These are phyloP conservation scores for Heterobasidion occidentale DNA, from an alignment of 1,284 basidiomycete genomes.

Conservation along the genomic window DNA sequence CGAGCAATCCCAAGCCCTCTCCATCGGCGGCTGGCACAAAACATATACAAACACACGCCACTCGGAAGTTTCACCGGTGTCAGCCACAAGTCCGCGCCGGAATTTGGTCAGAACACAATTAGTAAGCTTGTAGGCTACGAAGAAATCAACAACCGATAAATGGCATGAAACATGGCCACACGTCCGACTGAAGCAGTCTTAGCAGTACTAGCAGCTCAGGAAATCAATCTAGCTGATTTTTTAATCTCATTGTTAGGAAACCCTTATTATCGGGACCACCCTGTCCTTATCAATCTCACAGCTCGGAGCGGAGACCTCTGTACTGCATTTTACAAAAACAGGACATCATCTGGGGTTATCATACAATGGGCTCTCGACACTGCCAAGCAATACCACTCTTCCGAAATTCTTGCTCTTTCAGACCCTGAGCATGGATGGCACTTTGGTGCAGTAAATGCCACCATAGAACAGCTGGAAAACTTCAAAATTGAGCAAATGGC, in stretches of 20 bases:
- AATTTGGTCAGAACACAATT: too few relatives aligned
- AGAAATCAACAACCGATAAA: too few relatives aligned
- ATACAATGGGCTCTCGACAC: background rate
- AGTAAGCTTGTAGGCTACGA: too few relatives aligned
- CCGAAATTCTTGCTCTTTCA: background rate
- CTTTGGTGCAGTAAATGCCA: background rate
- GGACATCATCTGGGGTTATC: background rate
- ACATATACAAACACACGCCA: background rate
- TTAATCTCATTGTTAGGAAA: background rate
- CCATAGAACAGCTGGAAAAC: background rate
- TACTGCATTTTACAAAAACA: background rate
- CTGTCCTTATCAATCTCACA: background rate
- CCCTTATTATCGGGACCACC: background rate
- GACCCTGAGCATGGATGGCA: background rate
- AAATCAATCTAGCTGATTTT: background rate
- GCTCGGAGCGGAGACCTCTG: background rate
- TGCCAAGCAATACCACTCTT: background rate
- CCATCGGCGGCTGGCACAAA: background rate
- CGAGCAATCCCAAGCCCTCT: background rate
- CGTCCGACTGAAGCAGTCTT: background rate
- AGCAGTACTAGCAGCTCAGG: background rate
- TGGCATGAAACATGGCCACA: too few relatives aligned
- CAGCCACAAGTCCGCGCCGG: background rate
- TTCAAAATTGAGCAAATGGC: background rate
- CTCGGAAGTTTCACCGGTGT: background rate